Percentiles rank a stretch among this genome's conserved stretches.
Evolutionary conservation across 352 stramenopile species (phyloP).

Genomic region (Pythium guiyangense): DNA sequence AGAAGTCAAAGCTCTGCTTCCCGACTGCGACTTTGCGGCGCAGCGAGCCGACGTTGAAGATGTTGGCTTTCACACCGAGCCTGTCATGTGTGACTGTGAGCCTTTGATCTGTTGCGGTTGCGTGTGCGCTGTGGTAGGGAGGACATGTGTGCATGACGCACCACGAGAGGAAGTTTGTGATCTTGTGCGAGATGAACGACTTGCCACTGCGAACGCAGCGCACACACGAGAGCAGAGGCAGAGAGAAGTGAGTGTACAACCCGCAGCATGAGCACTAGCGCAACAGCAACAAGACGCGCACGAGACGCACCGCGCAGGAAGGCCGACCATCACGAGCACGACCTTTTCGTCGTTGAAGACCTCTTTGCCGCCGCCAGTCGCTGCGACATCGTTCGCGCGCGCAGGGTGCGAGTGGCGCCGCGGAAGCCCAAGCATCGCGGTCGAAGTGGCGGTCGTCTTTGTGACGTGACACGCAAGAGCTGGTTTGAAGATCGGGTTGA

Average conservation of each 20-base stretch:
- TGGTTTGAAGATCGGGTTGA: too few relatives aligned
- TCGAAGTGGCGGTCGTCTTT: too few relatives aligned
- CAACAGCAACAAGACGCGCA: not conserved
- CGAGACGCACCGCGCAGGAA: constrained; percentile 57
- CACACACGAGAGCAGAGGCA: not conserved
- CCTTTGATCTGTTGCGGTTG: not conserved
- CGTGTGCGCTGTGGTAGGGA: too few relatives aligned
- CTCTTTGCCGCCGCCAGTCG: constrained; percentile 17
- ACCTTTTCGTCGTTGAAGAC: constrained; percentile 81
- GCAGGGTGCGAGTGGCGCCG: constrained; percentile 2
- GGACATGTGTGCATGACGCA: constrained; percentile 1
- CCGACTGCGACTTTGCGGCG: constrained; percentile 62
- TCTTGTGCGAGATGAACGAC: constrained; percentile 89
- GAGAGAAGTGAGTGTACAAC: not conserved
- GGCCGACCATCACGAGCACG: constrained; percentile 88
- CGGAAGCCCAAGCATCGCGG: not conserved
- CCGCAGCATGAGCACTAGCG: too few relatives aligned
- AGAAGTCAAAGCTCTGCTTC: constrained; percentile 71
- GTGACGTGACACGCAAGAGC: too few relatives aligned
- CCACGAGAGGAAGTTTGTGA: constrained; percentile 46
- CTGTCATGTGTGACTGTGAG: constrained; percentile 7
- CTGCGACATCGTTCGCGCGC: too few relatives aligned
- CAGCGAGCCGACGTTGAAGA: constrained; percentile 92
- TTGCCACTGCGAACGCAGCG: constrained; percentile 47
- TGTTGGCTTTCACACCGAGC: constrained; percentile 43